Evolutionary conservation across 441 rosid species (phyloP).

Genomic region (Euphorbia celastroides): DNA sequence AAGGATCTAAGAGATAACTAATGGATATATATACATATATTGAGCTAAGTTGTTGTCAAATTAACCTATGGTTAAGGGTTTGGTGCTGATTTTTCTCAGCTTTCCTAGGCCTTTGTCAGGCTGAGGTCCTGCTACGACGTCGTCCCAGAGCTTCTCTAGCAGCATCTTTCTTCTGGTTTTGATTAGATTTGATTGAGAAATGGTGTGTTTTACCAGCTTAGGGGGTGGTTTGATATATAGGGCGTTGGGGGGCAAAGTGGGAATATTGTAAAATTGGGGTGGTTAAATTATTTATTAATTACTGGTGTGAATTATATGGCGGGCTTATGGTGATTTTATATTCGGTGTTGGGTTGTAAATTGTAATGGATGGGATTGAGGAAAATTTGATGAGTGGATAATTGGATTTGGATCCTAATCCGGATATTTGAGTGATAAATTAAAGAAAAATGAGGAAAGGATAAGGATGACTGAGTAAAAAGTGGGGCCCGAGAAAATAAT

Average conservation of each 20-base stretch:
- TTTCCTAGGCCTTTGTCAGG: conserved; percentile 81
- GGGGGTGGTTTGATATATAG: conserved; percentile 15
- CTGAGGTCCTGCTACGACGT: conserved; percentile 79
- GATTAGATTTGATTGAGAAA: no score
- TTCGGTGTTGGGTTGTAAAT: background rate
- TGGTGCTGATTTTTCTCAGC: conserved; percentile 64
- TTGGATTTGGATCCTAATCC: no score
- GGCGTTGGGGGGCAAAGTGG: background rate
- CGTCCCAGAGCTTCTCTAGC: conserved; percentile 86
- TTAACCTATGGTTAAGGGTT: conserved; percentile 42
- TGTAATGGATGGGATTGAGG: conserved; percentile 1
- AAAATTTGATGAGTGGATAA: conserved; percentile 8
- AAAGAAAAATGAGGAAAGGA: conserved; percentile 44
- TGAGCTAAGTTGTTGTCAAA: background rate
- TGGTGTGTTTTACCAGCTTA: accelerated
- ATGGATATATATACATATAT: no score
- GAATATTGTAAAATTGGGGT: no score
- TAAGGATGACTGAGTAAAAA: conserved; percentile 28
- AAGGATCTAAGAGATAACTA: no score
- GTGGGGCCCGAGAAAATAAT: conserved; percentile 36
- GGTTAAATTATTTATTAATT: no score
- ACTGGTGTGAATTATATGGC: no score
- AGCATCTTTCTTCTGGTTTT: conserved; percentile 34
- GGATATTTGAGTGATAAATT: conserved; percentile 7
- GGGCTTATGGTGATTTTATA: no score